Percentiles rank a stretch among this genome's conserved stretches.
phyloP scores from a whole-genome alignment of 805 yeast genomes.

The fission yeast (Schizosaccharomyces pombe) region DNA sequence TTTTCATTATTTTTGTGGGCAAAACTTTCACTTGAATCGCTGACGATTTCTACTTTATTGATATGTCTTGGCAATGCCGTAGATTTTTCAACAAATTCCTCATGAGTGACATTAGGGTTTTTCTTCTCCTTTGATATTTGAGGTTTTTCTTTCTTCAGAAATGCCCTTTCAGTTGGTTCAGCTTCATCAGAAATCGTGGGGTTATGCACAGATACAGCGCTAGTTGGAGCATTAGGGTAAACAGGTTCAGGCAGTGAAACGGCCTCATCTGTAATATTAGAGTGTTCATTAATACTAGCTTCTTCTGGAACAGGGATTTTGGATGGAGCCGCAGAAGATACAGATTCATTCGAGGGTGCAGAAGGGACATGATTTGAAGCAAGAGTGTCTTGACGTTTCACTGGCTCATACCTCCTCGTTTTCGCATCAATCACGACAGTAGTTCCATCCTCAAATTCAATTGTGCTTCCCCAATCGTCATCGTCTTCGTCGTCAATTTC shows the following conservation, averaged over 20 bases:
- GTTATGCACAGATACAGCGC: too few species aligned
- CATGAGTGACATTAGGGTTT: too few species aligned
- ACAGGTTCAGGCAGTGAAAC: background rate
- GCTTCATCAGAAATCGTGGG: too few species aligned
- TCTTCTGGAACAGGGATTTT: background rate
- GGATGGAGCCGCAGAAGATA: background rate
- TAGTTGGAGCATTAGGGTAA: background rate
- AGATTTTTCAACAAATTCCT: too few species aligned
- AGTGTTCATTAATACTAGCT: background rate
- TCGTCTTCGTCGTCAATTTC: conserved; percentile 2
- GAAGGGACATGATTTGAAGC: background rate
- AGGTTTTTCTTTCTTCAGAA: too few species aligned
- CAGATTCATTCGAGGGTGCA: background rate
- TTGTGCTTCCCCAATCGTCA: conserved; percentile 3
- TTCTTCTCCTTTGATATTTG: too few species aligned
- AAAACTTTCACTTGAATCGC: too few species aligned
- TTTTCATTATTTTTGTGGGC: too few species aligned
- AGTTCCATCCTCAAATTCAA: background rate
- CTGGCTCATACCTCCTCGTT: background rate
- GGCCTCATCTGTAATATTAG: background rate
- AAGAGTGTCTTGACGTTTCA: background rate
- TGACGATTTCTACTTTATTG: too few species aligned
- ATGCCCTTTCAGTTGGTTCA: background rate
- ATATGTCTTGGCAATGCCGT: too few species aligned
- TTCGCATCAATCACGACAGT: background rate